Percentiles rank a stretch among this genome's conserved stretches.
Conservation (phyloP, 805 yeast genomes). For the Kazachstania bromeliacearum region DNA sequence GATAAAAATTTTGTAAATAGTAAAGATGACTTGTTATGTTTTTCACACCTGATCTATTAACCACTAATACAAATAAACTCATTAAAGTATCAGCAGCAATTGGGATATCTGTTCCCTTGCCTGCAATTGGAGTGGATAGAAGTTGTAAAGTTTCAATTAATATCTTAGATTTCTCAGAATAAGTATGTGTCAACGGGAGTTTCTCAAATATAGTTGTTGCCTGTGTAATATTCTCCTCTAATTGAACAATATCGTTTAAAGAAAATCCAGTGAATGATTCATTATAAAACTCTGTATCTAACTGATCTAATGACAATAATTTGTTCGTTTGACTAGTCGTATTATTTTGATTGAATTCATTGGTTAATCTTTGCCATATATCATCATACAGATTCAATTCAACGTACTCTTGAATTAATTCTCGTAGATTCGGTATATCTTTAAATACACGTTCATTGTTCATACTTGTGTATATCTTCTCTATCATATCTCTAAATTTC, state of each 20-base stretch:
- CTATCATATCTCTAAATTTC: constrained; percentile 1
- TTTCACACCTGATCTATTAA: constrained; percentile 50
- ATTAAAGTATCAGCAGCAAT: constrained; percentile 79
- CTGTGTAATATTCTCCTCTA: constrained; percentile 37
- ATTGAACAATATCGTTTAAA: constrained; percentile 20
- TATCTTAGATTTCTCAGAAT: constrained; percentile 38
- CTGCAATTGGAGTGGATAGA: constrained; percentile 33
- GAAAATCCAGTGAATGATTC: constrained; percentile 20
- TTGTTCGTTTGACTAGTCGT: not conserved
- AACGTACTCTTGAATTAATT: constrained; percentile 56
- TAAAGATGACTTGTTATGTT: constrained; percentile 53
- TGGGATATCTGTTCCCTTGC: constrained; percentile 8
- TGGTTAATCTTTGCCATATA: constrained; percentile 45
- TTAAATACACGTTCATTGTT: constrained; percentile 10
- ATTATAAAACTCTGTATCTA: constrained; percentile 38
- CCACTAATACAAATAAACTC: constrained; percentile 61
- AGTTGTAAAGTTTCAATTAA: constrained; percentile 44
- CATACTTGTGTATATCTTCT: constrained; percentile 5
- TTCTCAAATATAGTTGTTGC: constrained; percentile 48
- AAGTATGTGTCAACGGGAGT: constrained; percentile 38
- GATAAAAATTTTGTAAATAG: constrained; percentile 50
- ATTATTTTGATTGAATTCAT: constrained; percentile 10
- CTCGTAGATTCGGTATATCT: constrained; percentile 33
- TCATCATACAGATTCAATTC: constrained; percentile 60
- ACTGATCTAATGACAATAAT: constrained; percentile 34